Percentiles rank a stretch among this genome's conserved stretches.
These are phyloP conservation scores for Ustilago trichophora DNA, from an alignment of 1,284 basidiomycete genomes.

Conservation along the genomic window DNA sequence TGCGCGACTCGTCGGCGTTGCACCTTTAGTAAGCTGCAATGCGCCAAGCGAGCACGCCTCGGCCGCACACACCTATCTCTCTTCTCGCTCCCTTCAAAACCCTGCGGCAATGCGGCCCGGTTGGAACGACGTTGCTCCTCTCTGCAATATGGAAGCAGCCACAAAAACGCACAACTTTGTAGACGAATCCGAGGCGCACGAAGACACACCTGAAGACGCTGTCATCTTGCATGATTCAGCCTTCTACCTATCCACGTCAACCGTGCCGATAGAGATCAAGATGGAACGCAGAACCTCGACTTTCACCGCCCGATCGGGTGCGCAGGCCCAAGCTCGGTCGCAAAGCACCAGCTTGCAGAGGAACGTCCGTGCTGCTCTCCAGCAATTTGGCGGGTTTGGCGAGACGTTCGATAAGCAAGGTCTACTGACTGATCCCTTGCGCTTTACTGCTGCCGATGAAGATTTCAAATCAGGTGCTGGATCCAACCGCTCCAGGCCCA, in stretches of 20 bases:
- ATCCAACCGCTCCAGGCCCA: neutral
- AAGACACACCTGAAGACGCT: constrained; percentile 28
- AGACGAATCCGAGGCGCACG: constrained; percentile 21
- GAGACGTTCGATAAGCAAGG: constrained; percentile 5
- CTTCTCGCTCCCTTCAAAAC: constrained; percentile 30
- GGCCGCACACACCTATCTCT: constrained; percentile 16
- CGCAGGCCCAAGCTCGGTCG: neutral
- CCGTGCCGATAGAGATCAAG: constrained; percentile 28
- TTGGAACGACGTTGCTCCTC: constrained; percentile 40
- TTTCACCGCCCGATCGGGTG: constrained; percentile 6
- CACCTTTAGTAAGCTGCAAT: constrained; percentile 19
- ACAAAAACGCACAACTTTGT: constrained; percentile 19
- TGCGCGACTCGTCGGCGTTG: constrained; percentile 20
- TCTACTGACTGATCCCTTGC: neutral
- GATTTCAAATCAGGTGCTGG: neutral
- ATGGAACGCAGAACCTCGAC: constrained; percentile 22
- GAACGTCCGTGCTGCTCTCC: constrained; percentile 16
- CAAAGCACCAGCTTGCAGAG: neutral
- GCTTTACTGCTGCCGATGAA: neutral
- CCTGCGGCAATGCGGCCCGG: constrained; percentile 35
- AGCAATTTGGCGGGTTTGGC: constrained; percentile 35
- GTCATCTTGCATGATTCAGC: constrained; percentile 17
- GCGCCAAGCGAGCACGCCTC: constrained; percentile 4
- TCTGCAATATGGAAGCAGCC: constrained; percentile 23
- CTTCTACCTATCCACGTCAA: constrained; percentile 30